A percentile compares a stretch with the other conserved stretches of the same genome.
These are phyloP conservation scores for Dichomitus squalens DNA, from an alignment of 1,284 basidiomycete species.

Conservation along the genomic window DNA sequence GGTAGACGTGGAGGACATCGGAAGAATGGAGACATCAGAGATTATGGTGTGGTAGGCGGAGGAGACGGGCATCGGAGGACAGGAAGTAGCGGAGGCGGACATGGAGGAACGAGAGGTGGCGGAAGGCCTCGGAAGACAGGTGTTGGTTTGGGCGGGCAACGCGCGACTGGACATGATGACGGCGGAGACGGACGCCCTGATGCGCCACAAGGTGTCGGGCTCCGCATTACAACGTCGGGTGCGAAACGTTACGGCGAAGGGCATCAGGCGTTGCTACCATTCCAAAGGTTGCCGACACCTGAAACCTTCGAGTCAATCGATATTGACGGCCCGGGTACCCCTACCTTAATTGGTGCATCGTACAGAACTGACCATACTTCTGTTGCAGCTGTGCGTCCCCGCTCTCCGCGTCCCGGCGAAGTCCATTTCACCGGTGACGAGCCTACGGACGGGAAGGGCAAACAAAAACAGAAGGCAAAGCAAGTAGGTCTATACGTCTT, in stretches of 20 bases:
- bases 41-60: not conserved
- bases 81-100: not conserved
- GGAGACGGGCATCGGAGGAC: not conserved
- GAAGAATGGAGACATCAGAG: not conserved
- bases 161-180: not conserved
- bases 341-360: not conserved
- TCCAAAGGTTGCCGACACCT: slow-evolving; percentile 8
- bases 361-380: not conserved
- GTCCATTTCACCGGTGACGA: slow-evolving; percentile 14
- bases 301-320: not conserved
- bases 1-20: not conserved
- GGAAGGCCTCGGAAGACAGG: not conserved
- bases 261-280: slow-evolving; percentile 22
- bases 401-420: not conserved
- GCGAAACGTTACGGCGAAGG: slow-evolving; percentile 19
- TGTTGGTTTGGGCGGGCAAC: not conserved
- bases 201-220: not conserved
- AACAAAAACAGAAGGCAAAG: slow-evolving; percentile 16
- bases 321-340: not conserved
- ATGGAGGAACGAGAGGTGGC: not conserved
- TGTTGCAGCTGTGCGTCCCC: not conserved
- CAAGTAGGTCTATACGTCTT: slow-evolving; percentile 21
- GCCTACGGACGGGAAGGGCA: slow-evolving; percentile 4
- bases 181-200: not conserved
- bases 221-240: slow-evolving; percentile 16